Evolutionary conservation across 2,329 filamentous ascomycete genomes (phyloP), one percentile per base, ranked within the genome.

Genomic region (Botryosphaeria agaves): DNA sequence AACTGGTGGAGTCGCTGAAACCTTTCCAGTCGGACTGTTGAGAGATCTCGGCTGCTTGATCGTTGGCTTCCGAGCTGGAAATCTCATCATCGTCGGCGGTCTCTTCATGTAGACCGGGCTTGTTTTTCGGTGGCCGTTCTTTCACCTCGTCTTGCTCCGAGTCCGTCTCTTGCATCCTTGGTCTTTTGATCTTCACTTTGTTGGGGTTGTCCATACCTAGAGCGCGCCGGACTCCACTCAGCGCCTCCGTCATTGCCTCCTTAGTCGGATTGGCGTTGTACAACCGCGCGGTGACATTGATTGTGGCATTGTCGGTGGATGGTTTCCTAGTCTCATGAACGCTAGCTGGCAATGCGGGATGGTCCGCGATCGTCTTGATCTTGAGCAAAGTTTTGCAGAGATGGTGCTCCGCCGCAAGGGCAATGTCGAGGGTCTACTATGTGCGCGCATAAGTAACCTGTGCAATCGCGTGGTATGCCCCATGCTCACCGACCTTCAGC

Each of bases 241-340:
- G 48, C 16, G 64, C 52, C 20, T 55, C 55, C 14, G 60, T 57
- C 26, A 73, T 46, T 2, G 59, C 64, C 38, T 65, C 61, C 45
- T 64, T 66, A 8, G 72, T 67, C 1, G 66, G 66, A 32, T 59
- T 64, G 9, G 69, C 68, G 35, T 71, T 74, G 43, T 66, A 73
- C 30, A 76, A 38, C 31, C 71, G 51, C 9, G 67, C 70, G 28
- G 61, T 53, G 9, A 76, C 68, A 49, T 75, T 75, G 12, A 66
- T 53, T 31, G 60, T 55, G 2, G 64, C 61, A 1, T 52, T 37
- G 34, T 62, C 61, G 9, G 55, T 46, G 3, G 48, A 45, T 18
- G 38, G 56, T 37, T 48, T 56, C 38, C 48, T 49, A 33, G 53
- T 45, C 31, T 48, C 52, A 32, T 36, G 45, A 9, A 41, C 45